These are phyloP conservation scores for Ampelomyces quisqualis DNA, from an alignment of 2,329 filamentous ascomycete genomes.

Conservation along the genomic window DNA sequence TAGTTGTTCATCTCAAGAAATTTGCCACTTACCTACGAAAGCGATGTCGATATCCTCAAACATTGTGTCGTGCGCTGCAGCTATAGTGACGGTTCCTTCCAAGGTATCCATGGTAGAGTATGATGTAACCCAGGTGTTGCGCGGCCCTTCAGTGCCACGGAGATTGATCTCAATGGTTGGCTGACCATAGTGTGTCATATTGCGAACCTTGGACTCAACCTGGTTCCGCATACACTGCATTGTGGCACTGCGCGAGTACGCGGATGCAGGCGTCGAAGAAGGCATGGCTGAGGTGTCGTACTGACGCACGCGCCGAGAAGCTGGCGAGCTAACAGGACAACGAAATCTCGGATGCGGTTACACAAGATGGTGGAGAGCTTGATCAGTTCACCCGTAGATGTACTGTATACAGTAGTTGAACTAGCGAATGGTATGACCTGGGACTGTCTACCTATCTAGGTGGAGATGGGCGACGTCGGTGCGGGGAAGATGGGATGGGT, in stretches of 20 bases:
- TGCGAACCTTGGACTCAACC: slow-evolving; percentile 39
- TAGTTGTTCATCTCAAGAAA: no score
- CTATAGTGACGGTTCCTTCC: slow-evolving; percentile 55
- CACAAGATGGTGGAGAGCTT: slow-evolving; percentile 9
- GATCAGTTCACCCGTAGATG: slow-evolving; percentile 19
- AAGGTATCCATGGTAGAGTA: slow-evolving; percentile 61
- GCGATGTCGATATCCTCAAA: slow-evolving; percentile 62
- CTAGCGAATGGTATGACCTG: slow-evolving; percentile 5
- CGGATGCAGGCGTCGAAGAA: slow-evolving; percentile 19
- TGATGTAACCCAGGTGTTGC: slow-evolving; percentile 44
- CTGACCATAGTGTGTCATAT: slow-evolving; percentile 37
- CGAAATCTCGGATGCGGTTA: slow-evolving; percentile 6
- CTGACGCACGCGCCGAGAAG: slow-evolving; percentile 13
- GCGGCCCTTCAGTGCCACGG: slow-evolving; percentile 32
- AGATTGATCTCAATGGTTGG: slow-evolving; percentile 49
- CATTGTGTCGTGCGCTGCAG: slow-evolving; percentile 52
- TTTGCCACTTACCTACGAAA: slow-evolving; percentile 52
- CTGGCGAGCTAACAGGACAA: slow-evolving; percentile 12
- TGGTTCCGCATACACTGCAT: slow-evolving; percentile 38
- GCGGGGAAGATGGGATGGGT: slow-evolving; percentile 4
- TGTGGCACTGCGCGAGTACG: slow-evolving; percentile 23
- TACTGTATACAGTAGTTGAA: slow-evolving; percentile 17
- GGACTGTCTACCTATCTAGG: slow-evolving; percentile 9
- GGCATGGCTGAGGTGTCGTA: slow-evolving; percentile 22
- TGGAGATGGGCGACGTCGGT: slow-evolving; percentile 1